Conservation (phyloP, 2,329 filamentous ascomycete species). For the Plenodomus tracheiphilus region DNA sequence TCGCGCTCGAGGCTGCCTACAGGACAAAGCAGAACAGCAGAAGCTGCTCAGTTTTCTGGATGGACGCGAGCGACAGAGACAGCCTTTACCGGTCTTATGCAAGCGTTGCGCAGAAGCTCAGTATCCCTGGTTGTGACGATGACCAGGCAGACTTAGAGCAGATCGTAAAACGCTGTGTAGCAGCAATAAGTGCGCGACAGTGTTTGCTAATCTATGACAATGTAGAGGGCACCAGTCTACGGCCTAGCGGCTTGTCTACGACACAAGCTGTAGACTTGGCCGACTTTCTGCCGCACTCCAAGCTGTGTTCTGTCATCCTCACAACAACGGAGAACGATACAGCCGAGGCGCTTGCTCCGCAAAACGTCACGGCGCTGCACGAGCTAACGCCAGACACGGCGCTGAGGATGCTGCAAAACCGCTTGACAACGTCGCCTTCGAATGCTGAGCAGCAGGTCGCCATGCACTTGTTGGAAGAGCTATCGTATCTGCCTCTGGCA, state of each 20-base stretch:
- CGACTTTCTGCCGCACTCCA: too few species aligned
- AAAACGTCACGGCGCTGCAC: constrained; percentile 10
- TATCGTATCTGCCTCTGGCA: constrained; percentile 15
- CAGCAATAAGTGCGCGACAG: constrained; percentile 1
- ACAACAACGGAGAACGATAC: constrained; percentile 9
- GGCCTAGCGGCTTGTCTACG: constrained; percentile 7
- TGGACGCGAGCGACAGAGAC: constrained; percentile 46
- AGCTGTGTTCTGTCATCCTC: not conserved
- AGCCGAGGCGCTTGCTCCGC: constrained; percentile 7
- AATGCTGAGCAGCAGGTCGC: constrained; percentile 8
- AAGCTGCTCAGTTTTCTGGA: constrained; percentile 51
- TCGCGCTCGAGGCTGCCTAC: constrained; percentile 46
- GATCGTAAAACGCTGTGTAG: constrained; percentile 13
- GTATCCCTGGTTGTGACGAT: constrained; percentile 21
- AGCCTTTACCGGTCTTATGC: constrained; percentile 46
- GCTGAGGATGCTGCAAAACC: too few species aligned
- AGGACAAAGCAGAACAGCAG: constrained; percentile 39
- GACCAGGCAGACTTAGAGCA: constrained; percentile 1
- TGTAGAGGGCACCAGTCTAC: constrained; percentile 26
- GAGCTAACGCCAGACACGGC: constrained; percentile 9
- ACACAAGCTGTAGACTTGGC: not conserved
- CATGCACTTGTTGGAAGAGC: constrained; percentile 8
- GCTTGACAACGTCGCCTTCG: constrained; percentile 3
- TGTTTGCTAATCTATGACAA: constrained; percentile 18
- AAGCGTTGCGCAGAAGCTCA: constrained; percentile 30